These are phyloP conservation scores for Trypanosoma mega DNA, from an alignment of 208 protist genomes.

Conservation along the genomic window DNA sequence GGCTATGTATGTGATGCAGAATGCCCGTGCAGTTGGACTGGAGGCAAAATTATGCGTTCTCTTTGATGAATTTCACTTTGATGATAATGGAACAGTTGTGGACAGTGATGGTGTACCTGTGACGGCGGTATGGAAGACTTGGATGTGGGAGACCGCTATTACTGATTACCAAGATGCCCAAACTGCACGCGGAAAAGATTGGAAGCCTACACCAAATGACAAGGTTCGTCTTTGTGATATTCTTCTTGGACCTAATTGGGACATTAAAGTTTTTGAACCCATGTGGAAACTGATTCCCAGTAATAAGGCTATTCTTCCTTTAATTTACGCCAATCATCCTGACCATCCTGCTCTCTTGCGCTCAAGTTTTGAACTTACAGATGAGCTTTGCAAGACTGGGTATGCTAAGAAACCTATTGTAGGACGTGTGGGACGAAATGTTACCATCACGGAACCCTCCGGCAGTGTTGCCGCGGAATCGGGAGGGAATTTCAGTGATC, in stretches of 20 bases:
- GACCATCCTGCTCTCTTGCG: slow-evolving; percentile 72
- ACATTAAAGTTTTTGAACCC: slow-evolving; percentile 83
- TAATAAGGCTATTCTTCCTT: slow-evolving; percentile 91
- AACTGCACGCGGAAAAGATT: slow-evolving; percentile 57
- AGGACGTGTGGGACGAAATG: slow-evolving; percentile 82
- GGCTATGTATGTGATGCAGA: slow-evolving; percentile 74
- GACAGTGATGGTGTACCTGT: slow-evolving; percentile 78
- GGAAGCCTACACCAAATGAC: slow-evolving; percentile 59
- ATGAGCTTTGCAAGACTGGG: slow-evolving; percentile 50
- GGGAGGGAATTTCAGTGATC: slow-evolving; percentile 75
- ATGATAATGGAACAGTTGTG: slow-evolving; percentile 63
- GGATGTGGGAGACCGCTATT: slow-evolving; percentile 91
- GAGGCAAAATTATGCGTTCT: slow-evolving; percentile 83
- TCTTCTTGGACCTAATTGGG: slow-evolving; percentile 67
- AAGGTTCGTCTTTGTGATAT: slow-evolving; percentile 87
- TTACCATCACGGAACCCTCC: slow-evolving; percentile 63
- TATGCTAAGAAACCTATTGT: slow-evolving; percentile 90
- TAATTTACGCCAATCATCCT: slow-evolving; percentile 83
- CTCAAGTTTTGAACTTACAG: slow-evolving; percentile 66
- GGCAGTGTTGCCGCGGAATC: slow-evolving; percentile 62
- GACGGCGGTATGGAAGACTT: slow-evolving; percentile 89
- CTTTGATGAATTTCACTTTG: slow-evolving; percentile 89
- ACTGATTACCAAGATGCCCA: slow-evolving; percentile 61
- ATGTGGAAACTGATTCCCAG: slow-evolving; percentile 92
- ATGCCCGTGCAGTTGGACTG: slow-evolving; percentile 66